phyloP scores from a whole-genome alignment of 208 protist species.

The Acanthamoeba triangularis region DNA sequence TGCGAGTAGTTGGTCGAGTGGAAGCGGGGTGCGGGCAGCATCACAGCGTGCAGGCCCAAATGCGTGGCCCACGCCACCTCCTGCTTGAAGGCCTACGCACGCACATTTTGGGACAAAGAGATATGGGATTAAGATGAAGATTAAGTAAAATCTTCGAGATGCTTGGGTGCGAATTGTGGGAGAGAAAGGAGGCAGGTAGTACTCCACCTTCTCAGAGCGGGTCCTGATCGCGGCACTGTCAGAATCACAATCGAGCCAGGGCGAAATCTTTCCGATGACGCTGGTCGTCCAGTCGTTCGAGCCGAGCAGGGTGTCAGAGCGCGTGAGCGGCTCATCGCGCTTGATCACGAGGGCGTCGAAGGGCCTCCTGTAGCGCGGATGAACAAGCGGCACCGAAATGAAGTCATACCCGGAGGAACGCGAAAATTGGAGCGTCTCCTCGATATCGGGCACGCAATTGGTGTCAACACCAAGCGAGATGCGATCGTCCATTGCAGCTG shows the following conservation, averaged over 20 bases:
- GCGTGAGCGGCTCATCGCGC: conserved; percentile 79
- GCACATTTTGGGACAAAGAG: not conserved
- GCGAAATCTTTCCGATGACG: conserved; percentile 85
- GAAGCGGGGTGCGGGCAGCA: conserved; percentile 87
- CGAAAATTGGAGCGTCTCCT: conserved; percentile 18
- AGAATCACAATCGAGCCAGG: conserved; percentile 76
- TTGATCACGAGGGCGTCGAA: conserved; percentile 20
- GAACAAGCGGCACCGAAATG: conserved; percentile 69
- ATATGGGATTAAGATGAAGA: too few relatives aligned
- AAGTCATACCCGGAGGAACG: conserved; percentile 67
- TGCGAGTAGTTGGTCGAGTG: conserved; percentile 86
- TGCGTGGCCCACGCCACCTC: conserved; percentile 92
- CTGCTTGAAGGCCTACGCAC: conserved; percentile 77
- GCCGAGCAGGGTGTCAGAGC: conserved; percentile 88
- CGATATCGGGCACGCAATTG: conserved; percentile 58
- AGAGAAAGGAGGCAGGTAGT: not conserved
- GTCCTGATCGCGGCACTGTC: not conserved
- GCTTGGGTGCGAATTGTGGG: conserved; percentile 1
- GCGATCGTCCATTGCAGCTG: conserved; percentile 44
- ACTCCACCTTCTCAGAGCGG: conserved; percentile 72
- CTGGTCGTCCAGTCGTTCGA: conserved; percentile 84
- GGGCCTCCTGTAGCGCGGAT: conserved; percentile 73
- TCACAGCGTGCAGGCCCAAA: conserved; percentile 88
- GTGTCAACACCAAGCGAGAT: not conserved
- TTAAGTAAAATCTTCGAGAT: too few relatives aligned